Base-by-base conservation (phyloP, 2,329 filamentous ascomycete genomes). In the Colletotrichum musae region DNA sequence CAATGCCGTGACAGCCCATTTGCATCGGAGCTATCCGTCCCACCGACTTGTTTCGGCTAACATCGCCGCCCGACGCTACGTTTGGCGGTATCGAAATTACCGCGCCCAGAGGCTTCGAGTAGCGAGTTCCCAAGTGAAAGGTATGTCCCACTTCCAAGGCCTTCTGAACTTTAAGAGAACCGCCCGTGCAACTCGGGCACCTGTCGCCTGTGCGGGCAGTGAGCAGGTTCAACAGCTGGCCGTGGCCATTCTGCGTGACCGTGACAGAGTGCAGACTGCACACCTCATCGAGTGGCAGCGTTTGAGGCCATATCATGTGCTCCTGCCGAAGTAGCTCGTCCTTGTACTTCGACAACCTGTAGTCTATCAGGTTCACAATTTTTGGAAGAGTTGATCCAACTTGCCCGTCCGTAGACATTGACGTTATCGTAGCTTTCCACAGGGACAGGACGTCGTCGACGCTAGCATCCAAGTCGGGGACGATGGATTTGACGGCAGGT, bases 1-100 rank as follows among this genome's bases (percentile, higher is more conserved):
- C 96, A 70, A 99, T 97, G 1, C 96, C 96, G 77, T 98, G 94
- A 78, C 96, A 99, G 64, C 96, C 96, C 96, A 99, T 99, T 72
- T 97, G 90, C 75, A 97, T 87, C 0, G 90, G 85, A 0, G 71
- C 3, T 32, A 15, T 61, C n/a, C 9, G 28, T 12, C 53, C 54
- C 5, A 39, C 26, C 6, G 48, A 4, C 15, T 24, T 16, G 5
- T 32, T n/a, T 12, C 3, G 36, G 36, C 18, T 36, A 13, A 47
- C 16, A 6, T 48, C 26, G 73, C 72, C 39, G 26, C 48, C 7
- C n/a, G 39, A 13, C 10, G n/a, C 28, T 2, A 32, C 10, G 16
- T n/a, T 16, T n/a, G 73, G 75, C 28, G 82, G 86, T 28, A 84
- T 73, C 15, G 83, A 82, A 2, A 96, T 87, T 1, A 81, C 85